Base-by-base conservation (phyloP, 495 filamentous ascomycete species). In the Trichoderma orchidacearum region DNA sequence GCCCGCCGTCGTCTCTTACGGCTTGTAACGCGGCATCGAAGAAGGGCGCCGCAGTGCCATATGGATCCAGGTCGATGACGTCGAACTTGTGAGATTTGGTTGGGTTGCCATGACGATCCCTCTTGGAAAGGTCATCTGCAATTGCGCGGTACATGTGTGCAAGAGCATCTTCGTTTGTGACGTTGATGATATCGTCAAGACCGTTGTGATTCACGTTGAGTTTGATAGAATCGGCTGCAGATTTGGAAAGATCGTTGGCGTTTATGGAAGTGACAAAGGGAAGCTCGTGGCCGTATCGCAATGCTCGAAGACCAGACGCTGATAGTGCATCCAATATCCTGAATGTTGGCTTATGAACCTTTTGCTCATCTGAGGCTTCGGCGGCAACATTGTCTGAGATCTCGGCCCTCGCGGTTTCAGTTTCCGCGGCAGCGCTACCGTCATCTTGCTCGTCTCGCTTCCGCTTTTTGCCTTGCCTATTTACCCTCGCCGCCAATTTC, bases 31-130 rank as follows among this genome's bases (percentile, higher is more conserved):
- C 89, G 3, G 87, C 84, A 64, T 99, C 93, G 13, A 97, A 69
- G 70, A 97, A 97, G 1, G 90, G 86, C 27, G 84, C 85, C 0
- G 94, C 93, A 1, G 87, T 89, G 17, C 93, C 93, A 64, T 97
- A 99, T 0, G 93, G 93, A 66, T 99, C 93, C 18, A 99, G 79
- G 65, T 99, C 93, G 58, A 99, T 94, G 30, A 96, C 89, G 62
- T 97, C 84, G 70, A 95, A 97, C 60, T 77, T 83, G 28, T 68
- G 67, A 25, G 62, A 66, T 51, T 63, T 63, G 56, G 53, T 61
- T 25, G 61, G 58, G 28, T 61, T 64, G 41, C 64, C 60, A 5
- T 60, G 58, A 11, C 58, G 21, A 5, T 69, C 64, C 18, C 55
- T 62, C 18, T 64, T 66, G 2, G 70, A 63, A 29, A 67, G 66